Evolutionary conservation across 352 stramenopile genomes (phyloP), one percentile per base, ranked within the genome.

Genomic region (Phytophthora podocarpi): DNA sequence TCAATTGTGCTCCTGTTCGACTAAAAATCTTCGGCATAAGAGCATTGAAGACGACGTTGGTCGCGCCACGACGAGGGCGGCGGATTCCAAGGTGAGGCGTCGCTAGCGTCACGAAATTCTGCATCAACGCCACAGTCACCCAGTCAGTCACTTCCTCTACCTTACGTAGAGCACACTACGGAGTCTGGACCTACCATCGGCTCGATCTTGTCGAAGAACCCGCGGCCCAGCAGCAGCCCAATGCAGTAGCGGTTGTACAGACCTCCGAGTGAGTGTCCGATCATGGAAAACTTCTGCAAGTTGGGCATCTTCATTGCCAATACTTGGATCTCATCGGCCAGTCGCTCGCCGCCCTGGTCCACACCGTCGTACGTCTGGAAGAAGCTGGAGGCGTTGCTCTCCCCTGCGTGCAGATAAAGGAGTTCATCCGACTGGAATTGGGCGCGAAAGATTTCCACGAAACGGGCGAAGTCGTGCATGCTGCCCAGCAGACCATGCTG

Each of bases 61-160:
- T 70, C 9, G 72, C 65, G 4, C 78, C 79, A 12, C 79, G 76
- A 46, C 76, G 72, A 24, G 85, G 78, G 16, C 79, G 78, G 21
- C 83, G 81, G 23, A 90, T 89, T 40, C 85, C 85, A 46, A 95
- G 59, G 36, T 95, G 83, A n/a, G 85, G 85, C 27, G 81, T 82
- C 35, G 85, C 85, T 30, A 94, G 62, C 31, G 85, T 87, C 42
- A 95, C 80, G 35, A 95, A 91, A 59, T 93, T 95, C 85, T 94
- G 60, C 30, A 56, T 0, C 18, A 60, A 52, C n/a, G n/a, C 13
- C 30, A 43, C 9, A 34, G 53, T 16, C 5, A 23, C 32, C 18
- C 46, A 11, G 50, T 64, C 24, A 59, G 52, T 43, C 15, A 51
- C 15, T 18, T 30, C 16, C 9, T 52, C 31, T 26, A 47, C 24